Base-by-base conservation (phyloP, 768 basidiomycete species). In the Favolaschia claudopus region DNA sequence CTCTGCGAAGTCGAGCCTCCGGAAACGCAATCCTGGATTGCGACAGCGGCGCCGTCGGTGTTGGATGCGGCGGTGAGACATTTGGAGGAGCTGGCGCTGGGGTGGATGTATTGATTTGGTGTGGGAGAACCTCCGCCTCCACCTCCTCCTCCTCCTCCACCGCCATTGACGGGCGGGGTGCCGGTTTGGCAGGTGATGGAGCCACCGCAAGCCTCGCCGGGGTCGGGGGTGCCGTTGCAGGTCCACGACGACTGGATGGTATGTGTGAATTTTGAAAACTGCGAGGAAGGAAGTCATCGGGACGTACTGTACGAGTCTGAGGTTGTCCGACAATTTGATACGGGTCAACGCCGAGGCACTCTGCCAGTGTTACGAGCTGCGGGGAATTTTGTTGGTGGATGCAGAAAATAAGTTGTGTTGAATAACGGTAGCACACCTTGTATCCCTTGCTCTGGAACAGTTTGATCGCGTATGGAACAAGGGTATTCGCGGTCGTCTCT, bases 311-410 rank as follows among this genome's bases (percentile, higher is more conserved):
- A 28, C 45, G 56, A 20, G 46, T 55, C 29, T 63, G 58, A 13
- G 74, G 67, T 13, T 66, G 40, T 4, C 48, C 60, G n/a, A 74
- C 62, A 12, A 51, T 67, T 53, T 74, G 74, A 60, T 78, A 79
- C 9, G 76, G 70, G 2, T 62, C 49, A 38, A 60, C 46, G n/a
- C 75, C 76, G 7, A 79, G 63, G 49, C 78, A 79, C 40, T 79
- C 72, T 7, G 77, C 77, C 31, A 80, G 58, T 8, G 76, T 77
- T 38, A 80, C 79, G 31, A 80, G 67, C 43, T 73, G 55, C 38
- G 37, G n/a, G n/a, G n/a, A 8, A 60, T 38, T 37, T n/a, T 2
- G 33, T n/a, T 34, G 29, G 55, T 40, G n/a, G 45, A 20, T 27
- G 48, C 31, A 14, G 25, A 19, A n/a, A 29, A 10, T 32, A 33